Conservation (phyloP, 768 basidiomycete genomes). For the Phaeolepiota aurea region DNA sequence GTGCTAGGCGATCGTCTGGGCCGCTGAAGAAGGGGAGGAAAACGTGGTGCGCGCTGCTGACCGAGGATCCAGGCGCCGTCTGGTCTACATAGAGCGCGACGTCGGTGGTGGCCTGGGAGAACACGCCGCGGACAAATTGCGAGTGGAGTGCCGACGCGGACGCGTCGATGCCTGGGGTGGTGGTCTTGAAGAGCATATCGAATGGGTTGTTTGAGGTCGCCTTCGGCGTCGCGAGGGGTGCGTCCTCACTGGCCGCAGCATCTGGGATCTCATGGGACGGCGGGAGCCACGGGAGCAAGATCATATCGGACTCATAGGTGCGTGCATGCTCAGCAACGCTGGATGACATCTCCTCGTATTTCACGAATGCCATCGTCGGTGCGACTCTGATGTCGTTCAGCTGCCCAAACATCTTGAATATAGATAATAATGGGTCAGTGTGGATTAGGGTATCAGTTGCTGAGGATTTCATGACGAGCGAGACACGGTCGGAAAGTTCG, state of each 20-base stretch:
- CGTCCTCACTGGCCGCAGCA: constrained; percentile 5
- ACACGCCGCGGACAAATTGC: constrained; percentile 78
- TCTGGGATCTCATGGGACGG: constrained; percentile 19
- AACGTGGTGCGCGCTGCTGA: constrained; percentile 36
- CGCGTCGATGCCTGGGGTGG: constrained; percentile 19
- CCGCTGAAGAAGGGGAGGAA: constrained; percentile 93
- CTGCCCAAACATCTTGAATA: constrained; percentile 72
- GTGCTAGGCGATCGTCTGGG: constrained; percentile 82
- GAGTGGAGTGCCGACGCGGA: constrained; percentile 58
- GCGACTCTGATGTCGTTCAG: constrained; percentile 60
- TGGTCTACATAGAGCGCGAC: constrained; percentile 82
- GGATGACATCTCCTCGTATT: constrained; percentile 63
- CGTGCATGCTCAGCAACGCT: constrained; percentile 64
- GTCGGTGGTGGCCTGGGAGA: constrained; percentile 61
- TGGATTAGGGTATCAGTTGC: constrained; percentile 57
- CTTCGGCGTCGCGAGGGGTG: constrained; percentile 7
- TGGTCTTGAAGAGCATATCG: constrained; percentile 49
- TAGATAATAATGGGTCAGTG: constrained; percentile 63
- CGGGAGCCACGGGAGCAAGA: constrained; percentile 78
- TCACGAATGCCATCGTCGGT: constrained; percentile 65
- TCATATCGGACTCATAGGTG: constrained; percentile 54
- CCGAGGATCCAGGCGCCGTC: constrained; percentile 24
- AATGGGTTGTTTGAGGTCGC: constrained; percentile 51
- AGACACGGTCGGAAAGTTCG: constrained; percentile 80
- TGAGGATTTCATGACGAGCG: constrained; percentile 81